Evolutionary conservation across 805 yeast genomes (phyloP), one percentile per base, ranked within the genome.

Genomic region (Lipomyces japonicus): DNA sequence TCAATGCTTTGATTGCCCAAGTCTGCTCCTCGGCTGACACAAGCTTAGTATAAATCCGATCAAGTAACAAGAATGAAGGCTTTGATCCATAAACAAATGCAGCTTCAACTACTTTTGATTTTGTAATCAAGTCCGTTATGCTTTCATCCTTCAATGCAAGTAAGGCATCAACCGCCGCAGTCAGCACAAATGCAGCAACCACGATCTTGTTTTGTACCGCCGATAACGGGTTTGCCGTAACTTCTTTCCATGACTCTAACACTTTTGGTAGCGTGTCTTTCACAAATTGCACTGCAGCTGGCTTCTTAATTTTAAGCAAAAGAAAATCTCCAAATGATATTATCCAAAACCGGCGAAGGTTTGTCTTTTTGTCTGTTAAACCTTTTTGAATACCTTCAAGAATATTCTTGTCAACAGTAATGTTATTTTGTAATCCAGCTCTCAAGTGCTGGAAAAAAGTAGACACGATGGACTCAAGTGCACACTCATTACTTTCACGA

Each of bases 401-500:
- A 39, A 46, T 45, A 10, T 70, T 51, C 24, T 67, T 57, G 2
- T 62, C 65, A 22, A 61, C 52, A 24, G 50, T 37, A 18, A 55
- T 46, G n/a, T 59, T 53, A n/a, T 51, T 44, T 1, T 58, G 51
- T 21, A 70, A 52, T 2, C 69, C 43, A 9, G 64, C 59, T 9
- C 74, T 61, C 23, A 75, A 70, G 55, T 78, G 81, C 1, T 57
- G 53, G 35, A 80, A 72, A 46, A 80, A 74, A 0, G 84, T 75
- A 6, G 67, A 64, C 4, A 83, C 69, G 50, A 80, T 69, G 2
- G 72, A 68, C 2, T 69, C 51, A 35, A 89, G 70, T 0, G 86
- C 78, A 1, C 56, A 16, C 62, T 91, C 97, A 59, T 88, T 86
- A 40, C 80, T 78, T 61, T 91, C 97, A 59, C 86, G 89, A 0